Evolutionary conservation across 768 basidiomycete species (phyloP), one percentile per base, ranked within the genome.

Genomic region (Boletus reticuloceps): DNA sequence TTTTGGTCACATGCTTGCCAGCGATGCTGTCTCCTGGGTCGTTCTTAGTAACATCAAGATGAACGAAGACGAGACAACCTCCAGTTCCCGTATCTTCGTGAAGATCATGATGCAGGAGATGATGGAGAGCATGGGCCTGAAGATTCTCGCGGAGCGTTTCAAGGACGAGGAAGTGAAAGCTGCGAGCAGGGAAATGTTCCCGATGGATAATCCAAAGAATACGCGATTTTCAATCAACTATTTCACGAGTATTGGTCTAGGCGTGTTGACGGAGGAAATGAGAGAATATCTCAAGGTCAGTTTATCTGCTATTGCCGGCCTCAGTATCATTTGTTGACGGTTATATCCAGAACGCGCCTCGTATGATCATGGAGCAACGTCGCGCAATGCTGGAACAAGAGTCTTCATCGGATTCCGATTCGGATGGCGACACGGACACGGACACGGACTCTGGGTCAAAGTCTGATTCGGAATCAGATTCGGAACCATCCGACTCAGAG

Each of bases 21-120:
- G 82, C 19, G 97, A 99, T 69, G 81, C 91, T 1, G 79, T 98
- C 50, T 91, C 91, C 2, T 98, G 97, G 97, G 77, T 84, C 19
- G 86, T 85, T 1, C 77, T 99, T 48, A 85, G 86, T 61, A 83
- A 82, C 43, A 81, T 99, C 65, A 93, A 88, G 71, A 86, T 99
- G 75, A 98, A 93, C 64, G 97, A 99, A 70, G 97, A 98, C 47
- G 95, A 98, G 53, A 99, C 97, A 22, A 98, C 97, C 1, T 91
- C 89, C 19, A 93, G 90, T 61, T 88, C 88, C 58, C 92, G 97
- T 77, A 99, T 99, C 67, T 98, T 98, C 70, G 77, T 98, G 66
- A 98, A 98, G 74, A 97, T 98, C 64, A 76, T 99, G 79, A 86
- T 97, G 82, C 84, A 86, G 56, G 97, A 99, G 74, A 85, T 98